phyloP scores from a whole-genome alignment of 2,329 filamentous ascomycete genomes.

The Colletotrichum falcatum region DNA sequence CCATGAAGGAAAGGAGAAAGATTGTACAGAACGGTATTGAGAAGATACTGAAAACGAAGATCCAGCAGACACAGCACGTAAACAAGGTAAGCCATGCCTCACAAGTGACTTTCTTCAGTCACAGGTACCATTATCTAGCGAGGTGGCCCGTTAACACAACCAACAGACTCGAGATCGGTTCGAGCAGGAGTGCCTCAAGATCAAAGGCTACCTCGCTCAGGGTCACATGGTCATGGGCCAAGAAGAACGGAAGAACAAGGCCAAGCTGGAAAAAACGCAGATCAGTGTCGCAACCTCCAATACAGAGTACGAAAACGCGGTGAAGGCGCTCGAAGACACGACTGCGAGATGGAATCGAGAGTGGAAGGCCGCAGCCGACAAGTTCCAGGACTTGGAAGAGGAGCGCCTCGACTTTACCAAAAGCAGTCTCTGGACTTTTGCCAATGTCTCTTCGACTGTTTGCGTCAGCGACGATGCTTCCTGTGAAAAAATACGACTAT shows the following conservation, averaged over 20 bases:
- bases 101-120: not conserved
- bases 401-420: constrained; percentile 97
- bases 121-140: not conserved
- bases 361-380: constrained; percentile 98
- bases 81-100: constrained; percentile 78
- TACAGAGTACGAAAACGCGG: constrained; percentile 90
- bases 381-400: constrained; percentile 98
- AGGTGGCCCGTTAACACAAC: constrained; percentile 28
- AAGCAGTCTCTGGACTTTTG: constrained; percentile 97
- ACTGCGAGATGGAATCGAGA: constrained; percentile 97
- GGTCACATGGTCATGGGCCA: constrained; percentile 99
- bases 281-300: constrained; percentile 93
- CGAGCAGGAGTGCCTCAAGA: constrained; percentile 97
- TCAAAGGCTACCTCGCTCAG: constrained; percentile 98
- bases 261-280: constrained; percentile 98
- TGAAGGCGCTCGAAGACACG: constrained; percentile 94
- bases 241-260: constrained; percentile 98
- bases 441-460: constrained; percentile 96
- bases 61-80: constrained; percentile 88
- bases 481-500: constrained; percentile 94
- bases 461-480: constrained; percentile 97
- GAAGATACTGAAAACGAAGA: constrained; percentile 92
- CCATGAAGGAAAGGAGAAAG: constrained; percentile 96
- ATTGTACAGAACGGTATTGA: constrained; percentile 96
- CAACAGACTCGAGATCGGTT: constrained; percentile 86